Base-by-base conservation (phyloP, 257 asterid genomes). In the Coffea eugenioides region DNA sequence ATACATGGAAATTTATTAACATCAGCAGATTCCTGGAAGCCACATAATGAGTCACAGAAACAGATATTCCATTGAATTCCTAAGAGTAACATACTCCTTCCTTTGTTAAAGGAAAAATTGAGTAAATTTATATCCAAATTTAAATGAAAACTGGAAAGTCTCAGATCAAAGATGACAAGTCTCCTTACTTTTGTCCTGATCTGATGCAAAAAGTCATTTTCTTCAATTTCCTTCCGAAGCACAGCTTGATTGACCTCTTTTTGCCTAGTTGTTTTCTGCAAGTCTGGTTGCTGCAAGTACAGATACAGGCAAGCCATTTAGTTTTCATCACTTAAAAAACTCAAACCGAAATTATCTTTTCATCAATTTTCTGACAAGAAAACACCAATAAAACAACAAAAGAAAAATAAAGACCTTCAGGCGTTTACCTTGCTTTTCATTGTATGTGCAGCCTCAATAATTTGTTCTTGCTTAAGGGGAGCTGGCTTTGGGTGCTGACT, bases 201-300 rank as follows among this genome's bases (percentile, higher is more conserved):
- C 90, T 96, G 99, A 76, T 91, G 97, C 83, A 96, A 91, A 77
- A 96, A 96, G 83, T 87, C 91, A 82, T 90, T 92, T 83, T 87
- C 95, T 73, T 90, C 92, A 45, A 76, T 49, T 79, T 80, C 88
- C 87, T 87, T 86, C 74, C 61, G 78, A 57, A 27, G 48, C 73
- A 74, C 77, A 72, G 77, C 85, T 83, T 36, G 89, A 80, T 77
- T 71, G 59, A 82, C 87, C 64, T 82, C 87, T 74, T 80, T 84
- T 54, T 72, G 87, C 83, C 78, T 82, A 79, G 77, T 86, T 78
- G 81, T 75, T 86, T 84, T 89, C 69, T 72, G 84, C 69, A 77
- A 84, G 77, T 69, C 88, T 76, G 83, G 88, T 74, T 82, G 84
- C 93, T 87, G 88, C 85, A 82, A 49, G 77, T 68, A 48, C 70